A percentile compares a stretch with the other conserved stretches of the same genome.
Evolutionary conservation across 768 basidiomycete species (phyloP).

Genomic region (Termitomyces eurrhizus): DNA sequence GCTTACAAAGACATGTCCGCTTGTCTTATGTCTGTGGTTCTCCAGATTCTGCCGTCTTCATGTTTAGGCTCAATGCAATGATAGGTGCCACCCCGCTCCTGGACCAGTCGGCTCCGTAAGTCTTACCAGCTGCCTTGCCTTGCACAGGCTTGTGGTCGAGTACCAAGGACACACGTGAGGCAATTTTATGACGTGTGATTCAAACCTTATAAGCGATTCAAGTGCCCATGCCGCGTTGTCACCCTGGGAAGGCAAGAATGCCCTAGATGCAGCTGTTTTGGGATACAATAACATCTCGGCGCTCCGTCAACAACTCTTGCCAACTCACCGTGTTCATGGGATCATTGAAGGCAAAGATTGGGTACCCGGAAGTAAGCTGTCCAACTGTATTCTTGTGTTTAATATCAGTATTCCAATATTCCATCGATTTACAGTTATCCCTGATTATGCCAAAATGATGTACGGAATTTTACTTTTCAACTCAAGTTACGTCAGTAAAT

Average conservation of each 20-base stretch:
- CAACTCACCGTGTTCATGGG: conserved; percentile 77
- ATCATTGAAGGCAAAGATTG: conserved; percentile 74
- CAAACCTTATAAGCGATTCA: background rate
- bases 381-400: background rate
- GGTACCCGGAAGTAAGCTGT: conserved; percentile 61
- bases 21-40: conserved; percentile 60
- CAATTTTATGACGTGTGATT: background rate
- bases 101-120: conserved; percentile 69
- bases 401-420: background rate
- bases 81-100: conserved; percentile 79
- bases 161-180: conserved; percentile 71
- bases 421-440: conserved; percentile 54
- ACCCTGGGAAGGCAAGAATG: conserved; percentile 84
- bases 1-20: conserved; percentile 75
- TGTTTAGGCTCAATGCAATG: background rate
- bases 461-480: conserved; percentile 25
- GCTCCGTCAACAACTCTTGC: conserved; percentile 77
- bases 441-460: conserved; percentile 75
- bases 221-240: conserved; percentile 77
- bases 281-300: conserved; percentile 78
- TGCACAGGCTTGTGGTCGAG: conserved; percentile 57
- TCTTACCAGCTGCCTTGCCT: conserved; percentile 59
- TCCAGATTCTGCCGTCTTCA: background rate
- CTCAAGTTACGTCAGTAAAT: background rate
- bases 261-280: conserved; percentile 83